Evolutionary conservation across 805 yeast genomes (phyloP).

Genomic region (Wickerhamiella nectarea): DNA sequence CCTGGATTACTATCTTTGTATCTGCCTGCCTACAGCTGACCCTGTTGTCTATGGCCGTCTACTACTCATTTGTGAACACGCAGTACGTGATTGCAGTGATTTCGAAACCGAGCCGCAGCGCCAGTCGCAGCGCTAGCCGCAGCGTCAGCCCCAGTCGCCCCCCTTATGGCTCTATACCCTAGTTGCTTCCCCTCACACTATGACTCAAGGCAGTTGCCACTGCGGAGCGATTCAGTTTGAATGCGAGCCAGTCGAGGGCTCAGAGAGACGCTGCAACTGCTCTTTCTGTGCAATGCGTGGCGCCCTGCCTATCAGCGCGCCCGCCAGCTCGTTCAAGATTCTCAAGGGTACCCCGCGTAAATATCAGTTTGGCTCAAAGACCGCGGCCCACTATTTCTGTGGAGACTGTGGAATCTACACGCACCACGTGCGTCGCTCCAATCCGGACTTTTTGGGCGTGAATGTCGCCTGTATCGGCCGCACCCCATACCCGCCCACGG

Average conservation of each 20-base stretch:
- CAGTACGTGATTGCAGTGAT: conserved; percentile 8
- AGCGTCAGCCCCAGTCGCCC: neutral
- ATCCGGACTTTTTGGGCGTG: neutral
- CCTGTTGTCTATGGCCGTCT: conserved; percentile 50
- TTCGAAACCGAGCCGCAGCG: conserved; percentile 6
- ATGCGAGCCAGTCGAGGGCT: neutral
- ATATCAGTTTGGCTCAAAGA: neutral
- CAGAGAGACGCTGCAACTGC: neutral
- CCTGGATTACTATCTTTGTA: conserved; percentile 67
- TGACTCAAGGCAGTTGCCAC: neutral
- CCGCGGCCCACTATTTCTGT: conserved; percentile 2
- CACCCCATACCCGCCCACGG: neutral
- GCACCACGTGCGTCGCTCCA: neutral
- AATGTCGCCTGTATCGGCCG: neutral
- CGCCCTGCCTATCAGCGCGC: neutral
- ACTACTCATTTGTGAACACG: conserved; percentile 21
- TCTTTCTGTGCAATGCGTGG: neutral
- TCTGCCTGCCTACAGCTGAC: conserved; percentile 58
- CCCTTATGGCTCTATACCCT: no score
- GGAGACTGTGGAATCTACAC: conserved; percentile 2
- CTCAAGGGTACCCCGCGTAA: neutral
- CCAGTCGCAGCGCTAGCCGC: neutral
- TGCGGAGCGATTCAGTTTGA: neutral
- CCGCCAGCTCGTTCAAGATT: neutral
- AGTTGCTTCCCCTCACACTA: no score